These are phyloP conservation scores for Epichloe typhina DNA, from an alignment of 2,329 filamentous ascomycete genomes.

Conservation along the genomic window DNA sequence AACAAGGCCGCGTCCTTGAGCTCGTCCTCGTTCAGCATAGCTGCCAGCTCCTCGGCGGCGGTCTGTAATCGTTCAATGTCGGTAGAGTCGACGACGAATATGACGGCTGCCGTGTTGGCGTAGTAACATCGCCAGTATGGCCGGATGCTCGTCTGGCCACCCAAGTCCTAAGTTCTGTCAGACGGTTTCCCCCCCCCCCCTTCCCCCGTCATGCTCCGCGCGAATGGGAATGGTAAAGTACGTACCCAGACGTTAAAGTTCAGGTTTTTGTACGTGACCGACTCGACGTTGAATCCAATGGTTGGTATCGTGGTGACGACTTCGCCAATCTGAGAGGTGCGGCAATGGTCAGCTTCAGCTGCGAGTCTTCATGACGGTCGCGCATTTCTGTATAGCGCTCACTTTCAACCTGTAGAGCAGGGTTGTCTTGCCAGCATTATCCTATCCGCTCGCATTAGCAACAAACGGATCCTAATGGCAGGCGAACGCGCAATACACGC, in stretches of 20 bases:
- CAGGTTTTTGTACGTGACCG: conserved; percentile 93
- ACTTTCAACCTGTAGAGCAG: conserved; percentile 94
- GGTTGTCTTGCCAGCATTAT: conserved; percentile 97
- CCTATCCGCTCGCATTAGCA: conserved; percentile 37
- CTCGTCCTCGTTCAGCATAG: conserved; percentile 96
- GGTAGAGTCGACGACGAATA: conserved; percentile 96
- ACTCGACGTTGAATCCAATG: conserved; percentile 98
- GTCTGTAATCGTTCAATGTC: conserved; percentile 92
- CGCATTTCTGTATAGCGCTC: conserved; percentile 5
- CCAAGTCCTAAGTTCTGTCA: conserved; percentile 53
- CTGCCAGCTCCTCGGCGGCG: conserved; percentile 79
- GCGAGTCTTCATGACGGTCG: neutral
- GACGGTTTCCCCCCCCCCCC: neutral
- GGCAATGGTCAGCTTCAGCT: neutral
- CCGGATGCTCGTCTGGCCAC: conserved; percentile 95
- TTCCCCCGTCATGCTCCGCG: neutral
- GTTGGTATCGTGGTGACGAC: conserved; percentile 98
- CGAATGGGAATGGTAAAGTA: conserved; percentile 1
- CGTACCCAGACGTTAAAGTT: conserved; percentile 98
- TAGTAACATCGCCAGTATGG: conserved; percentile 99
- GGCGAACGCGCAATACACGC: neutral
- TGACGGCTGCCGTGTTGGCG: conserved; percentile 93
- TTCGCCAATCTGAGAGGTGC: conserved; percentile 67
- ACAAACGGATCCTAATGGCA: neutral
- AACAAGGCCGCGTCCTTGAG: conserved; percentile 82